phyloP scores from a whole-genome alignment of 2,329 filamentous ascomycete genomes.

The Penicillium sp. region DNA sequence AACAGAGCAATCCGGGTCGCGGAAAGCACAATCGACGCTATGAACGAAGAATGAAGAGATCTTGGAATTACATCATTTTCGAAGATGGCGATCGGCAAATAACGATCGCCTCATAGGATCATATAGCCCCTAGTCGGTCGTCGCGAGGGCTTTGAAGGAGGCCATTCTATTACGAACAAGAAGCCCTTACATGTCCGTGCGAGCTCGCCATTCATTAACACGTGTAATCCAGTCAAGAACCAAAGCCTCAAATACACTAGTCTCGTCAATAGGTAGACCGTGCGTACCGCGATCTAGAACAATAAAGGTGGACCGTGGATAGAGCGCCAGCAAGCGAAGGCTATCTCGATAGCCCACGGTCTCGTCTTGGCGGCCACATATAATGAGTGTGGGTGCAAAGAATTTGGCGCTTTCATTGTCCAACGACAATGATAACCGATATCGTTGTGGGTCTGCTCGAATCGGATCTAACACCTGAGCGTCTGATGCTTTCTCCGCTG shows the following conservation, averaged over 20 bases:
- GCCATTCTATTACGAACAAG: too few species aligned
- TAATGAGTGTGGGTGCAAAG: conserved; percentile 28
- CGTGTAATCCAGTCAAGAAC: conserved; percentile 28
- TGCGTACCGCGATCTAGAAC: conserved; percentile 28
- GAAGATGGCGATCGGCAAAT: too few species aligned
- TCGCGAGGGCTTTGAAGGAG: too few species aligned
- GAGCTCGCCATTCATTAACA: conserved; percentile 22
- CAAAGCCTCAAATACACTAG: conserved; percentile 27
- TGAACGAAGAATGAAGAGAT: too few species aligned
- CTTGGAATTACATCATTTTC: too few species aligned
- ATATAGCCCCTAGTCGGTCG: too few species aligned
- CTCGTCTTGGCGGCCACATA: conserved; percentile 29
- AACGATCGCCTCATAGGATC: too few species aligned
- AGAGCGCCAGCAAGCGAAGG: conserved; percentile 28
- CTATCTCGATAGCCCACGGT: conserved; percentile 31
- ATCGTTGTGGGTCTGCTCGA: conserved; percentile 25
- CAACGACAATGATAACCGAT: conserved; percentile 22
- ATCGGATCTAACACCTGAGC: conserved; percentile 25
- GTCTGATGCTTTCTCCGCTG: conserved; percentile 21
- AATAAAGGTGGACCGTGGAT: conserved; percentile 25
- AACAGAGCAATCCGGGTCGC: too few species aligned
- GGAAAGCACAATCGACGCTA: too few species aligned
- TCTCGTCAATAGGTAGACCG: conserved; percentile 29
- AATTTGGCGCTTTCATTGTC: conserved; percentile 17
- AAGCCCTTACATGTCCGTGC: conserved; percentile 5